phyloP scores from a whole-genome alignment of 768 basidiomycete genomes.

The Clitopilus passeckerianus region DNA sequence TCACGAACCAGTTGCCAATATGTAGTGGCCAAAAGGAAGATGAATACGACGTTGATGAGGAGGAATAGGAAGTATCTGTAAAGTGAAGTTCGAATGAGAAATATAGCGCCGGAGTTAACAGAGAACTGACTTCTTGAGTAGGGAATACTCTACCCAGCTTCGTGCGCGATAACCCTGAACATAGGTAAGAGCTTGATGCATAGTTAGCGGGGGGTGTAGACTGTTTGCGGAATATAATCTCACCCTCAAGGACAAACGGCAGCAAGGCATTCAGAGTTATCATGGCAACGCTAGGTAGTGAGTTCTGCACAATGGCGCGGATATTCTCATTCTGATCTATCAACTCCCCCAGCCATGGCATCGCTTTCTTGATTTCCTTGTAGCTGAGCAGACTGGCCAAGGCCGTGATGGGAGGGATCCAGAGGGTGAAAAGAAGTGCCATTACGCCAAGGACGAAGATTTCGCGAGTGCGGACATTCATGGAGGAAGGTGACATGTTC shows the following conservation, averaged over 20 bases:
- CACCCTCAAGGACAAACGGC: slow-evolving; percentile 88
- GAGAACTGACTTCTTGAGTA: slow-evolving; percentile 77
- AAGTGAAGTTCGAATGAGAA: slow-evolving; percentile 3
- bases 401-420: slow-evolving; percentile 87
- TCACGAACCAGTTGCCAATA: slow-evolving; percentile 91
- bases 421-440: slow-evolving; percentile 76
- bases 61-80: slow-evolving; percentile 90
- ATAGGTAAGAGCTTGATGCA: slow-evolving; percentile 61
- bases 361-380: slow-evolving; percentile 84
- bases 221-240: slow-evolving; percentile 5
- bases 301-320: slow-evolving; percentile 89
- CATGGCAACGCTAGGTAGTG: slow-evolving; percentile 86
- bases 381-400: slow-evolving; percentile 88
- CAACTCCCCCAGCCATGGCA: slow-evolving; percentile 83
- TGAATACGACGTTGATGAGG: slow-evolving; percentile 88
- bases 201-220: slow-evolving; percentile 1
- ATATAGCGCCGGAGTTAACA: background rate
- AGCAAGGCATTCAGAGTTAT: slow-evolving; percentile 85
- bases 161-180: slow-evolving; percentile 87
- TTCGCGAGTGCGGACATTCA: slow-evolving; percentile 60
- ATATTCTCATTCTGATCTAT: slow-evolving; percentile 81
- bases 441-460: slow-evolving; percentile 67
- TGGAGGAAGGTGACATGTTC: slow-evolving; percentile 69
- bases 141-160: slow-evolving; percentile 90
- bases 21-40: slow-evolving; percentile 87